phyloP scores from a whole-genome alignment of 108 stramenopile species.

The Cyclotella cryptica region DNA sequence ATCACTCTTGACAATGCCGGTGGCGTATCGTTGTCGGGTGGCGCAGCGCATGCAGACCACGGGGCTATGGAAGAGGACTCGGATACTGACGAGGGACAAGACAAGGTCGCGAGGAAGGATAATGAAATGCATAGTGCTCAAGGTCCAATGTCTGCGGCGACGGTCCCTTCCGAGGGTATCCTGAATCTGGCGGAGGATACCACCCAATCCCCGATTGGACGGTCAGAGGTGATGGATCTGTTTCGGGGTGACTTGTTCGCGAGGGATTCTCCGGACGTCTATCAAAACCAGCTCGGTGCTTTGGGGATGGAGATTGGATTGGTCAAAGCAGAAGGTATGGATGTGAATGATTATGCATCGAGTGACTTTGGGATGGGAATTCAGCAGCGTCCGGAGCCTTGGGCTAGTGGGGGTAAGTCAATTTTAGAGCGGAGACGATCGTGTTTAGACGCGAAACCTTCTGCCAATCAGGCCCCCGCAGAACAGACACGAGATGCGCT shows the following conservation, averaged over 20 bases:
- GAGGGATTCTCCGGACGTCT: background rate
- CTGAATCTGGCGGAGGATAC: too few relatives aligned
- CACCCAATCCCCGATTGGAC: background rate
- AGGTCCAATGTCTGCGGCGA: too few relatives aligned
- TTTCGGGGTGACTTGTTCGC: background rate
- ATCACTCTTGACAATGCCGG: background rate
- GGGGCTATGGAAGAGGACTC: too few relatives aligned
- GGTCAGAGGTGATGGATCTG: too few relatives aligned
- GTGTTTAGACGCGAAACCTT: background rate
- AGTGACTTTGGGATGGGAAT: background rate
- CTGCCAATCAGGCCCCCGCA: constrained; percentile 1
- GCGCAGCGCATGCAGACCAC: background rate
- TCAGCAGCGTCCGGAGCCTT: background rate
- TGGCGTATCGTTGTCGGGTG: background rate
- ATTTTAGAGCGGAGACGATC: too few relatives aligned
- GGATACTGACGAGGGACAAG: too few relatives aligned
- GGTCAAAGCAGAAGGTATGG: background rate
- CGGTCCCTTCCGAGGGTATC: too few relatives aligned
- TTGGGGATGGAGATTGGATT: background rate
- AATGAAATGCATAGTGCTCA: too few relatives aligned
- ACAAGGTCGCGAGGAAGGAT: too few relatives aligned
- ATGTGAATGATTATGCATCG: background rate
- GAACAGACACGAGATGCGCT: background rate
- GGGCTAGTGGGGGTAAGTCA: too few relatives aligned
- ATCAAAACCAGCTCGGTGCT: background rate